Evolutionary conservation across 2,329 filamentous ascomycete species (phyloP), one percentile per base, ranked within the genome.

Genomic region (Tympanopsis confertula): DNA sequence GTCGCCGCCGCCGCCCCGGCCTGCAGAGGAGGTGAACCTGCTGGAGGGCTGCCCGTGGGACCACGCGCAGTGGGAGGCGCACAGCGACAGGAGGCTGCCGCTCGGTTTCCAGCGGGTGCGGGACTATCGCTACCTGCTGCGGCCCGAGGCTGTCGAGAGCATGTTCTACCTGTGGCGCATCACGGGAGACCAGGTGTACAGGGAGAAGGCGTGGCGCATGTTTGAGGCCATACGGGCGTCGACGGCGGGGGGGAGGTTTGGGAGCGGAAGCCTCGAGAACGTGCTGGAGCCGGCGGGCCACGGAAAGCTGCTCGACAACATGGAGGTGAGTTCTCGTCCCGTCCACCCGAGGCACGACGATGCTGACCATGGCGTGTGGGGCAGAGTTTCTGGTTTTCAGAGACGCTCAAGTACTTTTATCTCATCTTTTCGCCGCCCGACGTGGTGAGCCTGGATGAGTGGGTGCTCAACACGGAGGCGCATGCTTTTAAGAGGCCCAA

Each of bases 361-460:
- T n/a, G 7, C 10, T n/a, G 13, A 10, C 7, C 17, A 7, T 18
- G 7, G 7, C 30, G 17, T n/a, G 10, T 14, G 7, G 30, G 30
- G 15, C 71, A 79, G 52, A 74, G 68, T 40, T 79, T 78, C 47
- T 81, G 75, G 71, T 59, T 75, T 45, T 73, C 71, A 1, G 75
- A 81, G 57, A 81, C 74, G 19, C 50, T 80, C 41, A 82, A 80
- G 53, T 78, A 78, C 45, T 78, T 78, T 40, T 79, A 72, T 45
- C 46, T 78, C 36, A 59, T 78, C 14, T 81, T 79, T 44, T 69
- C 66, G 32, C 68, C 76, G 30, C 66, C 70, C 2, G 61, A 65
- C 18, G 46, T 69, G 30, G 58, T 77, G 19, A 75, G 64, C 50
- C 53, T 81, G 47, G 75, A 81, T 50, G 65, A 78, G 12, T 79